Evolutionary conservation across 768 basidiomycete genomes (phyloP), one percentile per base, ranked within the genome.

Genomic region (Tephrocybe sp.): DNA sequence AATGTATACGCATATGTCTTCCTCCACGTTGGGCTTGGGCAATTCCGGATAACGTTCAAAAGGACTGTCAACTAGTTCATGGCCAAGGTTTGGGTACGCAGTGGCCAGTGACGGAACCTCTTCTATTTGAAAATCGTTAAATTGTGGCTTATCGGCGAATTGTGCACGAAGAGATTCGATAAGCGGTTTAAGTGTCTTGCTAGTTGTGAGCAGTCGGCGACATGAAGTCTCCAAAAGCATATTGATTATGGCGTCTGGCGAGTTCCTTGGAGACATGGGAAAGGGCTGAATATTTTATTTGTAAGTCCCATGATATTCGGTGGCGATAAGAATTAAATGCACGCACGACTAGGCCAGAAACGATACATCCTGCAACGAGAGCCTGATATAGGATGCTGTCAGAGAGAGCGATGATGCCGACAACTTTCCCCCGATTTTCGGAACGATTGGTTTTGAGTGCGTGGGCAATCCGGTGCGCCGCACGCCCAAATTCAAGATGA

Each of bases 401-500:
- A 6, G 60, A 54, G 13, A 60, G 56, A 5, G 60, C 65, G 7
- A 70, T 57, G 8, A 72, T 54, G 0, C 61, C 65, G 12, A 72
- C 22, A 3, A 69, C 54, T 9, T 47, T 55, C 4, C 57, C 60
- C 26, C 26, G 26, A 26, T 26, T 3, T 4, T 3, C 52, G 20
- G 41, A 43, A 2, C 66, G 60, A 10, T 52, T 41, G 0, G 69
- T 69, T 6, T 68, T 61, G 14, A 73, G 30, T 16, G 56, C 51
- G 45, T 68, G 66, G 0, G 72, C 71, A 16, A 68, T 55, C 3
- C 72, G 66, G 39, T 75, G 69, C 22, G 64, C 65, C 0, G 72
- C 74, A 13, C 68, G 68, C 13, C 61, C 63, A 49, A 73, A 76
- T 39, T 76, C 71, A 5, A 71, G 45, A 38, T 65, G 65, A 1